Evolutionary conservation across 176 grass and related monocot genomes (phyloP), one percentile per base, ranked within the genome.

Genomic region (Carex cristatella): DNA sequence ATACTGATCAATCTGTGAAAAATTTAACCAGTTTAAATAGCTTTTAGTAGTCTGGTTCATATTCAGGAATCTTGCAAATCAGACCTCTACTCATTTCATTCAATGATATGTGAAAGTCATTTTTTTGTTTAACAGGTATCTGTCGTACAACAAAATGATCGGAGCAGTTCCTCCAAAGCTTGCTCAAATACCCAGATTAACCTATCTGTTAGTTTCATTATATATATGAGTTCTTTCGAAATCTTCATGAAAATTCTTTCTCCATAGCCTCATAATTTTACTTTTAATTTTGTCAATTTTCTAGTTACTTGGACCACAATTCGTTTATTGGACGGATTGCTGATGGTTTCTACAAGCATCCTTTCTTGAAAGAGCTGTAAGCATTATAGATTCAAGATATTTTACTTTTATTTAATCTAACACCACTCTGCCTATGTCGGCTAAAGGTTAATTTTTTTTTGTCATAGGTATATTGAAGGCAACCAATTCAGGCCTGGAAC

Each of bases 271-370:
- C 18, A 68, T 51, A 10, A 1, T 64, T 83, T 49, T 48, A 64
- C 51, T 49, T 54, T 81, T 12, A 64, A 61, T 63, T 10, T 46
- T 15, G 10, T 65, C 10, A 0, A 31, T 55, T 83, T 87, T 84
- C 10, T 80, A 94, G 91, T 61, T 95, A 95, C 64, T 87, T 99
- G 88, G 96, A 99, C 83, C 88, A 91, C 27, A 99, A 94, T 85
- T 91, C 90, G 54, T 99, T 95, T 87, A 95, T 91, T 46, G 93
- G 96, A 18, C 94, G 91, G 91, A 92, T 99, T 77, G 93, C 90
- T 12, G 91, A 99, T 90, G 89, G 89, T 80, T 81, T 99, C 37
- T 99, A 99, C 91, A 99, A 89, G 77, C 88, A 95, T 82, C 91
- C 90, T 48, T 95, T 91, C 77, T 74, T 99, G 84, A 95, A 99